These are phyloP conservation scores for Fusarium napiforme DNA, from an alignment of 2,329 filamentous ascomycete species.

Conservation along the genomic window DNA sequence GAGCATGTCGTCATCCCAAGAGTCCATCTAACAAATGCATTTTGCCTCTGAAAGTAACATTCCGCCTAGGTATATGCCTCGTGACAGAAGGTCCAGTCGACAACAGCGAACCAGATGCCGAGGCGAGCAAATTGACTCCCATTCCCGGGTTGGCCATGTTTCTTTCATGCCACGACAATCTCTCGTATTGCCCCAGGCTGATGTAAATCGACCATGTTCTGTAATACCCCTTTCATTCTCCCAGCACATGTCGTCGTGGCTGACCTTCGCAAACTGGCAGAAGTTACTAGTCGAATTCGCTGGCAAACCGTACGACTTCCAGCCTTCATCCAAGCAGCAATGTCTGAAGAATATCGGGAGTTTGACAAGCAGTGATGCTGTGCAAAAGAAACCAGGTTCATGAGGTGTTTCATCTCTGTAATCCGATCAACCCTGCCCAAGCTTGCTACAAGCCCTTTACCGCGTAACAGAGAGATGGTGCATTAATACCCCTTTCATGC, in stretches of 20 bases:
- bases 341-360: neutral
- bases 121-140: neutral
- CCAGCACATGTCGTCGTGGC: neutral
- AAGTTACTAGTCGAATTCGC: neutral
- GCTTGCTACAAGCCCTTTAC: neutral
- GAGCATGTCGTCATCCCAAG: slow-evolving; percentile 3
- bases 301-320: neutral
- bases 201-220: neutral
- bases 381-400: neutral
- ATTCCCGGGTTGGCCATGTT: neutral
- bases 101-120: slow-evolving; percentile 8
- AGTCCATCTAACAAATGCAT: neutral
- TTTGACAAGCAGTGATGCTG: neutral
- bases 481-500: neutral
- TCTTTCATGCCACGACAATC: neutral
- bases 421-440: slow-evolving; percentile 9
- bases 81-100: slow-evolving; percentile 5
- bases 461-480: neutral
- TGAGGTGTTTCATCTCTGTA: slow-evolving; percentile 4
- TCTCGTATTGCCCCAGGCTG: neutral
- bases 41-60: slow-evolving; percentile 5
- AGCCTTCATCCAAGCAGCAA: neutral
- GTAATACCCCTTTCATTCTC: neutral
- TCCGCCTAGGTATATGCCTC: neutral
- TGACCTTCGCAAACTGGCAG: slow-evolving; percentile 14